These are phyloP conservation scores for Cicer cuneatum DNA, from an alignment of 306 rosid species.

Conservation along the genomic window DNA sequence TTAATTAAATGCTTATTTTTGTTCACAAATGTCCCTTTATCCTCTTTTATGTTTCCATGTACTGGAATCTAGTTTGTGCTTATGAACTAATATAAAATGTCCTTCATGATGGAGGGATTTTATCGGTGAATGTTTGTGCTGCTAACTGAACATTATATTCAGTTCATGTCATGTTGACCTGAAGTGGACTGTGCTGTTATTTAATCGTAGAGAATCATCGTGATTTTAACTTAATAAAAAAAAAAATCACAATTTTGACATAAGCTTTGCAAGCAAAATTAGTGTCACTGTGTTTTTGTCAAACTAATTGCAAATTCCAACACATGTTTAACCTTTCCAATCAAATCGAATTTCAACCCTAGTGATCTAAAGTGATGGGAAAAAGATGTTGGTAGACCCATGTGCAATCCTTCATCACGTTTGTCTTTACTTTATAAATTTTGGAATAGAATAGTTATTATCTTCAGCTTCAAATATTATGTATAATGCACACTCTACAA, in stretches of 20 bases:
- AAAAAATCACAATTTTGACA: no score
- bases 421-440: no score
- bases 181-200: not conserved
- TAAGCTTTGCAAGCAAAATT: no score
- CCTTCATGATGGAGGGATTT: not conserved
- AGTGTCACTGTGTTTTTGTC: no score
- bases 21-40: not conserved
- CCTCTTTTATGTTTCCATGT: not conserved
- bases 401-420: not conserved
- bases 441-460: no score
- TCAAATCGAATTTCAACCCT: conserved; percentile 1
- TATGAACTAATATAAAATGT: not conserved
- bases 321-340: not conserved
- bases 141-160: not conserved
- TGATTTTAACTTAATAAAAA: no score
- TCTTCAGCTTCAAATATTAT: no score
- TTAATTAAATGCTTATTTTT: conserved; percentile 1
- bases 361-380: conserved; percentile 6
- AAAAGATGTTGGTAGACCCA: not conserved
- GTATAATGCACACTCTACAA: no score
- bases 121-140: conserved; percentile 9
- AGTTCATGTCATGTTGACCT: conserved; percentile 7
- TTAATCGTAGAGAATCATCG: no score
- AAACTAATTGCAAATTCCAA: no score
- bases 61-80: not conserved